Evolutionary conservation across 2,329 filamentous ascomycete species (phyloP).

Genomic region (Onygenales sp.): DNA sequence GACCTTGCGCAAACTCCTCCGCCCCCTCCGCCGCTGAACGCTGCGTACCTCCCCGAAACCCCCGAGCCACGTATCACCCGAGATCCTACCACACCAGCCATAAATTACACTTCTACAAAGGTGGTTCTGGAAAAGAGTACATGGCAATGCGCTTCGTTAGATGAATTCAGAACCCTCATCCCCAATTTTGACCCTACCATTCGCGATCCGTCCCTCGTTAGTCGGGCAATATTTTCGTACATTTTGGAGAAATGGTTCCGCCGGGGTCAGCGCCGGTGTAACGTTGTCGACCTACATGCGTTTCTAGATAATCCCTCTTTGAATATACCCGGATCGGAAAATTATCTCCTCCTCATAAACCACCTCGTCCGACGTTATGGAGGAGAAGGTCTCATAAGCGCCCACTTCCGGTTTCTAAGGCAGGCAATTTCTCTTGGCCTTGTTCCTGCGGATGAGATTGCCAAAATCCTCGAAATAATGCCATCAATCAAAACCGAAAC

Average conservation of each 20-base stretch:
- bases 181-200: background rate
- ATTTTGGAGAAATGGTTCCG: background rate
- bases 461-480: slow-evolving; percentile 21
- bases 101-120: background rate
- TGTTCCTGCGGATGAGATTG: slow-evolving; percentile 24
- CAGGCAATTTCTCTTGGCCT: slow-evolving; percentile 25
- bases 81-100: background rate
- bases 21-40: background rate
- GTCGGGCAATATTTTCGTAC: slow-evolving; percentile 14
- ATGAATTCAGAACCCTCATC: background rate
- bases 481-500: slow-evolving; percentile 13
- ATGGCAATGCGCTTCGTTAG: background rate
- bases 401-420: slow-evolving; percentile 19
- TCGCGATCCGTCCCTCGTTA: background rate
- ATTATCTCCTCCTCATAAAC: slow-evolving; percentile 23
- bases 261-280: slow-evolving; percentile 5
- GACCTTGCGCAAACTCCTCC: background rate
- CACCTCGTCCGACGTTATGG: slow-evolving; percentile 15
- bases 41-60: background rate
- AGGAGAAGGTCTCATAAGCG: slow-evolving; percentile 11
- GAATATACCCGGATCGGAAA: slow-evolving; percentile 26
- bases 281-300: slow-evolving; percentile 16
- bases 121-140: background rate
- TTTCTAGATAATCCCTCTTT: slow-evolving; percentile 29
- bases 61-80: no score